Evolutionary conservation across 1,284 basidiomycete species (phyloP).

Genomic region (Xerocomus minutiporus): DNA sequence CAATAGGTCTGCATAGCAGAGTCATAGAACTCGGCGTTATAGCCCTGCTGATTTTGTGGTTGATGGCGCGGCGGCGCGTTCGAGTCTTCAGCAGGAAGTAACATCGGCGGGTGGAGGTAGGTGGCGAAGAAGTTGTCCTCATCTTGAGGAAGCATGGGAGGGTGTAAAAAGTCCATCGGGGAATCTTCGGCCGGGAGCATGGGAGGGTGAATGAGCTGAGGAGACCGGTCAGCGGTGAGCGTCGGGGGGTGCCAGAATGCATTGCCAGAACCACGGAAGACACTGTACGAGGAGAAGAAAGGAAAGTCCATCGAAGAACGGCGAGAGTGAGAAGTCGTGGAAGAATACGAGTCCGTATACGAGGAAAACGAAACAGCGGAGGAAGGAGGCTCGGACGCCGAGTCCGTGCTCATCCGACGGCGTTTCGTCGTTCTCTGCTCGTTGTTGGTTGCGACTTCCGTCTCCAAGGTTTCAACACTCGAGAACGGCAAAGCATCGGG

Average conservation of each 20-base stretch:
- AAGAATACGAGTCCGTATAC: conserved; percentile 42
- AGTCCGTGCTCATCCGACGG: conserved; percentile 68
- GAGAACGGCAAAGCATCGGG: conserved; percentile 49
- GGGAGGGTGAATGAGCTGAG: conserved; percentile 55
- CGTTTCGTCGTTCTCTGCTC: conserved; percentile 52
- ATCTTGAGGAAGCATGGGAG: conserved; percentile 44
- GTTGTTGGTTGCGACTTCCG: conserved; percentile 22
- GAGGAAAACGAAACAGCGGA: conserved; percentile 55
- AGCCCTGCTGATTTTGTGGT: conserved; percentile 36
- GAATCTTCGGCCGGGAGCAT: conserved; percentile 49
- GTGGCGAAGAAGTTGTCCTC: conserved; percentile 52
- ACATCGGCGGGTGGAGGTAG: conserved; percentile 57
- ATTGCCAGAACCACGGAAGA: conserved; percentile 49
- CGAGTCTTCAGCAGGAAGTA: conserved; percentile 36
- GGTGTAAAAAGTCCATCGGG: conserved; percentile 51
- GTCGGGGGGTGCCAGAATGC: conserved; percentile 73
- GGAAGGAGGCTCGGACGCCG: conserved; percentile 59
- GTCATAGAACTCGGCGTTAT: conserved; percentile 26
- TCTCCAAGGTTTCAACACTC: conserved; percentile 40
- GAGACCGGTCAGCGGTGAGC: conserved; percentile 49
- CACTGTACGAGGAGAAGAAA: conserved; percentile 44
- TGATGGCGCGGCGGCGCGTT: conserved; percentile 33
- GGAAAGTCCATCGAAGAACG: conserved; percentile 62
- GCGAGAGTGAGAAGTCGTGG: conserved; percentile 36
- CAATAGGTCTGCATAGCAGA: conserved; percentile 29